These are phyloP conservation scores for Aspergillus egyptiacus DNA, from an alignment of 495 filamentous ascomycete genomes.

Conservation along the genomic window DNA sequence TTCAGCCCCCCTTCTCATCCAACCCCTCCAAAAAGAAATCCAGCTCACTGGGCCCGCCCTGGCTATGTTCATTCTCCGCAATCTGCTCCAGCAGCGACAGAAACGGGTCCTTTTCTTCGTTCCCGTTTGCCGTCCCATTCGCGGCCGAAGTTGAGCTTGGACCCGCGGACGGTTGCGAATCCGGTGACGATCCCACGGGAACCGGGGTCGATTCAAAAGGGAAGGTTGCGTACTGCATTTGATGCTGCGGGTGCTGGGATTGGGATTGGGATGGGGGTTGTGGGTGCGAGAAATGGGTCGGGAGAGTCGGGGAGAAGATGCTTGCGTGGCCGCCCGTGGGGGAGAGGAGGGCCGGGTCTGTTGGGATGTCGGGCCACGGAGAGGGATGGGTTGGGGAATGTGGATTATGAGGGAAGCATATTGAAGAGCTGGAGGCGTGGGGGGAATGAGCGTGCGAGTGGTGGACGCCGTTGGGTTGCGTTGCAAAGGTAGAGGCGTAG, in stretches of 20 bases:
- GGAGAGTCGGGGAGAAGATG: not conserved
- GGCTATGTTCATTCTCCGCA: constrained; percentile 64
- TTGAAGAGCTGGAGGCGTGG: constrained; percentile 1
- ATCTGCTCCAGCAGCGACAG: constrained; percentile 72
- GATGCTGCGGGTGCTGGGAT: constrained; percentile 16
- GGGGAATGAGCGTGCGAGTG: not conserved
- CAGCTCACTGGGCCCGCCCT: constrained; percentile 58
- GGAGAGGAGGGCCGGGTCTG: constrained; percentile 13
- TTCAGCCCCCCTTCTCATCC: constrained; percentile 13
- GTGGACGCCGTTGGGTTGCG: constrained; percentile 19
- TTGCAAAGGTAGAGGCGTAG: constrained; percentile 22
- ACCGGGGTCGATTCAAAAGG: constrained; percentile 31
- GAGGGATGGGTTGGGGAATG: constrained; percentile 6
- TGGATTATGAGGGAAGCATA: constrained; percentile 14
- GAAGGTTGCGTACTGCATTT: constrained; percentile 39
- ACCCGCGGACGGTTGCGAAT: constrained; percentile 34
- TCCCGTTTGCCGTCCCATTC: constrained; percentile 20
- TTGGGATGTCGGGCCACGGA: constrained; percentile 12
- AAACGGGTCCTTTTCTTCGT: constrained; percentile 68
- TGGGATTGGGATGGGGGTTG: constrained; percentile 6
- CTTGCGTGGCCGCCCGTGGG: not conserved
- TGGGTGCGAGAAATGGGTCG: not conserved
- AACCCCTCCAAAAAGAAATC: constrained; percentile 57
- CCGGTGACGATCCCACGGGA: constrained; percentile 31
- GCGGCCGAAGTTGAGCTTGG: too few relatives aligned